Evolutionary conservation across 2,329 filamentous ascomycete genomes (phyloP).

Genomic region (Furcasterigmium furcatum): DNA sequence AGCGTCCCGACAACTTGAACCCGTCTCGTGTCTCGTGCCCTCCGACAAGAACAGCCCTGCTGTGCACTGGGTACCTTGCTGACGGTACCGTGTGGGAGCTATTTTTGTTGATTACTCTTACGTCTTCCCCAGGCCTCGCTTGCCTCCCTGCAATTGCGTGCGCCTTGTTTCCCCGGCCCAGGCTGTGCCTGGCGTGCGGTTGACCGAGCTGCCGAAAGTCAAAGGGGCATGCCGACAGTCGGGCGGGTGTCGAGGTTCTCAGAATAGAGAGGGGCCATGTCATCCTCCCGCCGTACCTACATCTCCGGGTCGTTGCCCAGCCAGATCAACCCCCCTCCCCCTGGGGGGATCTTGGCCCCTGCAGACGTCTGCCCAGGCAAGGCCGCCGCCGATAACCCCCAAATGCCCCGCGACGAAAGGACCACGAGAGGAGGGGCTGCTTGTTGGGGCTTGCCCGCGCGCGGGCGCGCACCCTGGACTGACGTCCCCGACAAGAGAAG

Average conservation of each 20-base stretch:
- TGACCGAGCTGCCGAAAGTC: background rate
- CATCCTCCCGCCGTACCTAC: too few relatives aligned
- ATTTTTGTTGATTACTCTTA: background rate
- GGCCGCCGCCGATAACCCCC: background rate
- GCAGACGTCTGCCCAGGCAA: background rate
- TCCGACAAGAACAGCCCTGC: background rate
- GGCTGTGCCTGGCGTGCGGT: background rate
- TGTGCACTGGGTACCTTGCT: background rate
- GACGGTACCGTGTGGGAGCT: background rate
- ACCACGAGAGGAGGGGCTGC: background rate
- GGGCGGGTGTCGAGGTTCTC: too few relatives aligned
- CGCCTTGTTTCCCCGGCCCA: too few relatives aligned
- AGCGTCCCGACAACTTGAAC: too few relatives aligned
- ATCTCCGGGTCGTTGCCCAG: background rate
- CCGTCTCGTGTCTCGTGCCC: background rate
- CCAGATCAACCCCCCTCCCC: background rate
- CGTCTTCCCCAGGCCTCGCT: too few relatives aligned
- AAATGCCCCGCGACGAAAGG: conserved; percentile 1
- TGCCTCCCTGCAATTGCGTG: too few relatives aligned
- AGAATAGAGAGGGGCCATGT: too few relatives aligned
- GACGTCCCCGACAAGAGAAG: too few relatives aligned
- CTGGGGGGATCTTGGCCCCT: background rate
- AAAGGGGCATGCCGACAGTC: too few relatives aligned
- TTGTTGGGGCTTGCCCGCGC: too few relatives aligned
- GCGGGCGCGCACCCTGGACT: too few relatives aligned